These are phyloP conservation scores for Phytophthora sojae DNA, from an alignment of 352 stramenopile genomes.

Conservation along the genomic window DNA sequence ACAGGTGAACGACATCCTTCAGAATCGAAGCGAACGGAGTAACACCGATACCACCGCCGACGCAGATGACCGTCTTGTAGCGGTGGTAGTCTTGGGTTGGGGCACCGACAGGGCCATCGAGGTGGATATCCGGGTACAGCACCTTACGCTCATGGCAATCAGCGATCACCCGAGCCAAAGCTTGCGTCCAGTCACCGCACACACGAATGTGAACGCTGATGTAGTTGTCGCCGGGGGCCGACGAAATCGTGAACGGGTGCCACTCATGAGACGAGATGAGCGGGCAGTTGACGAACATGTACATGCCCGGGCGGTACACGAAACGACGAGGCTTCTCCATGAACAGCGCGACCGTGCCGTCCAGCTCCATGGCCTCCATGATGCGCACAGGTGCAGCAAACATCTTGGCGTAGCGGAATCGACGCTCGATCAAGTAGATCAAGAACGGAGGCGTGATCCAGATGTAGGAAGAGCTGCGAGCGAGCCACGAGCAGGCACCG, in stretches of 20 bases:
- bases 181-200: slow-evolving; percentile 78
- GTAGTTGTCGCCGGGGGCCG: slow-evolving; percentile 83
- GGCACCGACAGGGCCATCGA: slow-evolving; percentile 79
- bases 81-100: slow-evolving; percentile 81
- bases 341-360: slow-evolving; percentile 74
- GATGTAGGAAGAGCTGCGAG: slow-evolving; percentile 60
- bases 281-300: slow-evolving; percentile 90
- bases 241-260: slow-evolving; percentile 94
- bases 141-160: slow-evolving; percentile 72
- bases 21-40: slow-evolving; percentile 87
- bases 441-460: slow-evolving; percentile 73
- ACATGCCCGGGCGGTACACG: slow-evolving; percentile 82
- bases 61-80: slow-evolving; percentile 80
- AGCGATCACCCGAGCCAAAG: slow-evolving; percentile 61
- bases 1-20: slow-evolving; percentile 78
- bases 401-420: slow-evolving; percentile 78
- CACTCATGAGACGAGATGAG: slow-evolving; percentile 85
- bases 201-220: slow-evolving; percentile 83
- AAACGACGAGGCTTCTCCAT: slow-evolving; percentile 84
- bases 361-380: slow-evolving; percentile 71
- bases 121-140: slow-evolving; percentile 73
- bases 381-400: slow-evolving; percentile 72
- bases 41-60: slow-evolving; percentile 82
- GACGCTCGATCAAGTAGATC: slow-evolving; percentile 76
- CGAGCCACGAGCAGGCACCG: slow-evolving; percentile 71